Evolutionary conservation across 495 filamentous ascomycete species (phyloP).

Genomic region (Xylaria flabelliformis): DNA sequence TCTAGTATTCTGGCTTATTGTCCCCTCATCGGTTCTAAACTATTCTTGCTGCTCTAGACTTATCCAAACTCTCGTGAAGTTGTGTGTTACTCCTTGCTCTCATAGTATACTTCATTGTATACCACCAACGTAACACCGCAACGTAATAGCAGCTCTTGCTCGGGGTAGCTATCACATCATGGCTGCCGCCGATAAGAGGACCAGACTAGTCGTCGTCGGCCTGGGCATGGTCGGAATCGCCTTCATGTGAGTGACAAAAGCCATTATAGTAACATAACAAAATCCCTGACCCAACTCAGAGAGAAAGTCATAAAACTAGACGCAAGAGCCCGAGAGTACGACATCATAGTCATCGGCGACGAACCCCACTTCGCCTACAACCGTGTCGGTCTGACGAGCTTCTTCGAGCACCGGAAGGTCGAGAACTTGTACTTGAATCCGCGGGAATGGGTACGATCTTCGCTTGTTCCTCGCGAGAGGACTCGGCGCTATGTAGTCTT

Average conservation of each 20-base stretch:
- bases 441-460: conserved; percentile 75
- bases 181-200: conserved; percentile 50
- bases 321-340: conserved; percentile 74
- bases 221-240: conserved; percentile 96
- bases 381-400: conserved; percentile 91
- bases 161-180: conserved; percentile 31
- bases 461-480: conserved; percentile 28
- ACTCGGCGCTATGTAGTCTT: not conserved
- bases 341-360: conserved; percentile 91
- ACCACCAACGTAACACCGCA: not conserved
- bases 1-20: not conserved
- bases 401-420: conserved; percentile 88
- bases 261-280: not conserved
- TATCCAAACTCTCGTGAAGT: not conserved
- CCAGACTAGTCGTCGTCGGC: conserved; percentile 85
- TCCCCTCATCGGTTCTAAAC: not conserved
- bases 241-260: conserved; percentile 72
- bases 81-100: not conserved
- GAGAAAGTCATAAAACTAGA: conserved; percentile 93
- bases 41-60: not conserved
- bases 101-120: not conserved
- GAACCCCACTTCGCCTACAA: conserved; percentile 94
- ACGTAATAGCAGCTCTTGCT: conserved; percentile 5
- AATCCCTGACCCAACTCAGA: conserved; percentile 47
- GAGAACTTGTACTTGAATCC: conserved; percentile 93